Conservation (phyloP, 2,329 filamentous ascomycete genomes). For the Diatrype stigma region DNA sequence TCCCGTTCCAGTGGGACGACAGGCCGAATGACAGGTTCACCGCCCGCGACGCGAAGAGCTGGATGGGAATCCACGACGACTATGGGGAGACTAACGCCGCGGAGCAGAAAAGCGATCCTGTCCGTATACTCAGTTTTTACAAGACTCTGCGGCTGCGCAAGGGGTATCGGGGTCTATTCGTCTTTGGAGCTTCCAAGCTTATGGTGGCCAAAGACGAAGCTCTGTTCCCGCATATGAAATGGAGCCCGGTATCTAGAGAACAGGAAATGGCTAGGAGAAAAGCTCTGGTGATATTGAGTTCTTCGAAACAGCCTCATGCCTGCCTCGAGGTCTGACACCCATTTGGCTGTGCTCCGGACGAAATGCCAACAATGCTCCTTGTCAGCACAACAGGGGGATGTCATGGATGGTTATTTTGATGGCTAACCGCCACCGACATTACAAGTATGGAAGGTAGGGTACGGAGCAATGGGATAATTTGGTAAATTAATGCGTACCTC, state of each 20-base stretch:
- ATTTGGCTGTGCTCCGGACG: conserved; percentile 15
- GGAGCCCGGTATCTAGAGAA: conserved; percentile 16
- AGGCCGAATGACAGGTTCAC: conserved; percentile 60
- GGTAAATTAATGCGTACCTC: no score
- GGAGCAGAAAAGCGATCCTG: conserved; percentile 37
- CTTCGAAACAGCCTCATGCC: conserved; percentile 33
- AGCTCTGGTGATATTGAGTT: conserved; percentile 42
- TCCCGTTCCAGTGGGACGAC: conserved; percentile 64
- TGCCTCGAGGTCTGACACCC: conserved; percentile 19
- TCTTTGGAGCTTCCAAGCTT: conserved; percentile 58
- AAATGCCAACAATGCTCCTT: conserved; percentile 18
- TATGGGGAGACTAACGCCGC: conserved; percentile 54
- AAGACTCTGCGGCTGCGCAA: conserved; percentile 50
- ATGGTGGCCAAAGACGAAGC: conserved; percentile 45
- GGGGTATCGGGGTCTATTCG: conserved; percentile 53
- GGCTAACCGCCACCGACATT: no score
- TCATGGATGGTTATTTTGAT: not conserved
- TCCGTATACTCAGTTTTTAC: conserved; percentile 57
- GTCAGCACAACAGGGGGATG: conserved; percentile 17
- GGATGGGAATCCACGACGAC: conserved; percentile 64
- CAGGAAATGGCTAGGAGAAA: conserved; percentile 16
- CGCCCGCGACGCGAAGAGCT: conserved; percentile 41
- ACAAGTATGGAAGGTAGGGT: no score
- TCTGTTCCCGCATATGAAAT: conserved; percentile 53
- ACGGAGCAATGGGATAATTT: no score